Evolutionary conservation across 441 rosid genomes (phyloP).

Genomic region (Eruca vesicaria): DNA sequence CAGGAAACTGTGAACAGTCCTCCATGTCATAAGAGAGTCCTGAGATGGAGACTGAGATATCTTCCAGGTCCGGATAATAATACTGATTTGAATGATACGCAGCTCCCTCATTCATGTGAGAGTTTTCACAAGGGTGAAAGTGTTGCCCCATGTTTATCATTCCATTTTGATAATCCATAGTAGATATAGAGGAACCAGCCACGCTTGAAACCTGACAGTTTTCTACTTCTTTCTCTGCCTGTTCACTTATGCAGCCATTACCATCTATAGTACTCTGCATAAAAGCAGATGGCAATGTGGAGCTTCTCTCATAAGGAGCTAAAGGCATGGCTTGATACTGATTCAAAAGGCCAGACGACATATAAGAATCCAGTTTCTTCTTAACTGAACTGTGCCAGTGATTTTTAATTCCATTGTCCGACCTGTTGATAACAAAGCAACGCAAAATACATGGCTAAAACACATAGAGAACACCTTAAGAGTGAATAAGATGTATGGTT

Average conservation of each 20-base stretch:
- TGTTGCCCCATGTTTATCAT: constrained; percentile 44
- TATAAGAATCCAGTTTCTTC: constrained; percentile 91
- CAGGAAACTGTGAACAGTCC: background rate
- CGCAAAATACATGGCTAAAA: background rate
- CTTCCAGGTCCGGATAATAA: constrained; percentile 51
- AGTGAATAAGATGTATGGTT: background rate
- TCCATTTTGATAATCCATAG: constrained; percentile 49
- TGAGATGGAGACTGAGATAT: constrained; percentile 58
- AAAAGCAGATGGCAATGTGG: constrained; percentile 49
- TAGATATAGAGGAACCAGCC: constrained; percentile 64
- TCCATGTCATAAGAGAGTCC: constrained; percentile 45
- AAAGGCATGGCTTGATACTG: constrained; percentile 82
- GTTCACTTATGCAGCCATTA: constrained; percentile 49
- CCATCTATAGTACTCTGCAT: constrained; percentile 66
- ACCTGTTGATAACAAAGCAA: constrained; percentile 57
- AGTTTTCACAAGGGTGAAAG: constrained; percentile 43
- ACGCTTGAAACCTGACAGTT: constrained; percentile 63
- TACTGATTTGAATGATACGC: constrained; percentile 64
- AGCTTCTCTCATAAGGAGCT: constrained; percentile 58
- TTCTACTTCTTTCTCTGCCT: constrained; percentile 68
- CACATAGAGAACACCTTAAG: background rate
- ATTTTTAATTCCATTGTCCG: constrained; percentile 97
- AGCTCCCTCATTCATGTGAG: constrained; percentile 47
- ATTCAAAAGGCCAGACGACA: constrained; percentile 85
- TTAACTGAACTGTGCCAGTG: constrained; percentile 99